Conservation (phyloP, 1,139 yeast genomes). For the Pichia sp. region DNA sequence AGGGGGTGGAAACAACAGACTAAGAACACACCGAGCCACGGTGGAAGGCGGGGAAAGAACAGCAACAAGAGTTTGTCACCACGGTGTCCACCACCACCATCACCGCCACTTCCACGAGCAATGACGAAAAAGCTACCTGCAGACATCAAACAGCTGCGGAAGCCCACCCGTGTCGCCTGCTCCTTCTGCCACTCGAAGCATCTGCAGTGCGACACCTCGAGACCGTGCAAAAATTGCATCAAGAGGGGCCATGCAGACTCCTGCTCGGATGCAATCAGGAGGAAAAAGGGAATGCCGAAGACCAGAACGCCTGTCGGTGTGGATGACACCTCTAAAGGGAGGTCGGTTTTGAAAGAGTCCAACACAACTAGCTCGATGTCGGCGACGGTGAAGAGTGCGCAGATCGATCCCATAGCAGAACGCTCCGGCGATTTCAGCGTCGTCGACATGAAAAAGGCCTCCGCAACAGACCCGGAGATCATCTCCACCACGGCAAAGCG, state of each 20-base stretch:
- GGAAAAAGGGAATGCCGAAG: constrained; percentile 37
- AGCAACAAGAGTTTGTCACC: too few species aligned
- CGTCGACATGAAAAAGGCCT: neutral
- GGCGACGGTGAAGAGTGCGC: neutral
- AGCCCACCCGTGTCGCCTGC: constrained; percentile 67
- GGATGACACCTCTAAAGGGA: neutral
- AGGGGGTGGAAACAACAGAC: too few species aligned
- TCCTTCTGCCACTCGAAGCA: constrained; percentile 68
- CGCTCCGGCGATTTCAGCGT: neutral
- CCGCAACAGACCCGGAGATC: too few species aligned
- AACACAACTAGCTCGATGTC: neutral
- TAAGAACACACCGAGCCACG: neutral
- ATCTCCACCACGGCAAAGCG: neutral
- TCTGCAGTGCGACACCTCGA: constrained; percentile 53
- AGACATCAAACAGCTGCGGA: constrained; percentile 50
- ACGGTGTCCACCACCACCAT: neutral
- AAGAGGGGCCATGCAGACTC: constrained; percentile 51
- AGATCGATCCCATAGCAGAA: neutral
- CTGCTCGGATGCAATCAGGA: constrained; percentile 60
- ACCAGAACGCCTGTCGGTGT: neutral
- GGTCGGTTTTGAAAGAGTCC: neutral
- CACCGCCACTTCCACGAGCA: too few species aligned
- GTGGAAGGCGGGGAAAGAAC: neutral
- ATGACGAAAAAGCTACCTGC: constrained; percentile 59
- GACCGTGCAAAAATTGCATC: constrained; percentile 70